Percentiles rank a stretch among this genome's conserved stretches.
These are phyloP conservation scores for Fennellomyces sp. DNA, from an alignment of 371 early-diverging fungal species.

Conservation along the genomic window DNA sequence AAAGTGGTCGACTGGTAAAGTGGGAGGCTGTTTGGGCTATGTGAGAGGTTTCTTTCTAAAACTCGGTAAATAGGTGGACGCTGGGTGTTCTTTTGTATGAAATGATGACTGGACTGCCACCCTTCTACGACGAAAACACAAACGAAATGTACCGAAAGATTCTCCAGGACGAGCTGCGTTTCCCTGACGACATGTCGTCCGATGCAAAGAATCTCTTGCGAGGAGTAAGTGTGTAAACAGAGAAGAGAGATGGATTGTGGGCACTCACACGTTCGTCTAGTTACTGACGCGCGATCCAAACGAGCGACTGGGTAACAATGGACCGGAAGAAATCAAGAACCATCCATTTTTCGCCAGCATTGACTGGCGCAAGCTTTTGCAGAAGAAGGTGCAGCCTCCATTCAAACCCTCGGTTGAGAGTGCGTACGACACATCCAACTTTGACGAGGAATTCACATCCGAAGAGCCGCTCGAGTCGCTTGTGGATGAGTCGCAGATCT, in stretches of 20 bases:
- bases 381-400: slow-evolving; percentile 89
- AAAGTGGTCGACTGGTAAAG: slow-evolving; percentile 89
- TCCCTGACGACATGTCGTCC: slow-evolving; percentile 84
- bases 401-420: slow-evolving; percentile 89
- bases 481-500: slow-evolving; percentile 78
- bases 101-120: slow-evolving; percentile 94
- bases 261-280: slow-evolving; percentile 11
- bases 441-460: slow-evolving; percentile 81
- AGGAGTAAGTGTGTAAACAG: slow-evolving; percentile 49
- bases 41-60: no score
- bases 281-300: slow-evolving; percentile 86
- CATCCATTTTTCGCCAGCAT: slow-evolving; percentile 95
- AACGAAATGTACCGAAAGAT: slow-evolving; percentile 97
- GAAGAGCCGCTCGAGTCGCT: slow-evolving; percentile 90
- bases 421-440: slow-evolving; percentile 82
- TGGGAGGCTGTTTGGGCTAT: background rate
- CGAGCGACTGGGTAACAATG: slow-evolving; percentile 82
- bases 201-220: slow-evolving; percentile 75
- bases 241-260: background rate
- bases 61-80: slow-evolving; percentile 68
- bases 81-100: slow-evolving; percentile 96
- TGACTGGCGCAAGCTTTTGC: slow-evolving; percentile 86
- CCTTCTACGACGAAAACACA: slow-evolving; percentile 95
- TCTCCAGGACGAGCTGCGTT: slow-evolving; percentile 79
- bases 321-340: slow-evolving; percentile 86